A percentile compares a stretch with the other conserved stretches of the same genome.
Conservation (phyloP, 139 green algal species). For the Chlorella sp. region DNA sequence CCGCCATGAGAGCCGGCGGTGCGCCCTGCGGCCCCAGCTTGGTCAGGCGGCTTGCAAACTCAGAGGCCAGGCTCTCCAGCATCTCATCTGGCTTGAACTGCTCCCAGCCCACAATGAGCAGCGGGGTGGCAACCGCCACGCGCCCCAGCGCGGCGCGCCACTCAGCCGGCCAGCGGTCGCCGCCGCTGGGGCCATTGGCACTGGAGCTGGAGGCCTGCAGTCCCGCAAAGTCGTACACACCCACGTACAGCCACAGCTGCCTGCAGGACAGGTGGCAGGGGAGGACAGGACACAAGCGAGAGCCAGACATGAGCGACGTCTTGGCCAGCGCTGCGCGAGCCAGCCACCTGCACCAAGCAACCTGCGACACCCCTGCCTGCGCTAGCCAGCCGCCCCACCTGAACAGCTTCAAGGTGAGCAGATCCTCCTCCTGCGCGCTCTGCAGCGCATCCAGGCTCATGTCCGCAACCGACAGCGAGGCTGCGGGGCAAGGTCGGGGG, state of each 20-base stretch:
- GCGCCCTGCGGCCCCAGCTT: slow-evolving; percentile 29
- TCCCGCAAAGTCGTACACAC: slow-evolving; percentile 59
- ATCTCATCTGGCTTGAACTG: slow-evolving; percentile 38
- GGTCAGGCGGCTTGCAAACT: slow-evolving; percentile 41
- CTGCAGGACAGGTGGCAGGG: slow-evolving; percentile 32
- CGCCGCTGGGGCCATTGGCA: neutral
- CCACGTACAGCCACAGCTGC: slow-evolving; percentile 77
- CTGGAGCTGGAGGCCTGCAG: neutral
- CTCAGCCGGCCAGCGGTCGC: slow-evolving; percentile 22
- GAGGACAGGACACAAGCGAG: neutral
- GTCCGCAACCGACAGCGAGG: slow-evolving; percentile 35
- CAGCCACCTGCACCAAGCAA: no score
- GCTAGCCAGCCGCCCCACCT: neutral
- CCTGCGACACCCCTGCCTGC: no score
- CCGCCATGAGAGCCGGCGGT: neutral
- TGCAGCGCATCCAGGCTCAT: slow-evolving; percentile 45
- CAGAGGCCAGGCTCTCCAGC: slow-evolving; percentile 31
- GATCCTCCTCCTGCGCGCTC: slow-evolving; percentile 50
- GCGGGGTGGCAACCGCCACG: slow-evolving; percentile 46
- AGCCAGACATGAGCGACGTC: neutral
- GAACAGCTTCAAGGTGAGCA: slow-evolving; percentile 56
- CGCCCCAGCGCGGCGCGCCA: slow-evolving; percentile 49
- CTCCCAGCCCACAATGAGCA: slow-evolving; percentile 45
- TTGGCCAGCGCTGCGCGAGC: neutral
- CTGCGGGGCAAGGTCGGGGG: neutral